Evolutionary conservation across 2,329 filamentous ascomycete species (phyloP).

Genomic region (Ophiostoma quercus): DNA sequence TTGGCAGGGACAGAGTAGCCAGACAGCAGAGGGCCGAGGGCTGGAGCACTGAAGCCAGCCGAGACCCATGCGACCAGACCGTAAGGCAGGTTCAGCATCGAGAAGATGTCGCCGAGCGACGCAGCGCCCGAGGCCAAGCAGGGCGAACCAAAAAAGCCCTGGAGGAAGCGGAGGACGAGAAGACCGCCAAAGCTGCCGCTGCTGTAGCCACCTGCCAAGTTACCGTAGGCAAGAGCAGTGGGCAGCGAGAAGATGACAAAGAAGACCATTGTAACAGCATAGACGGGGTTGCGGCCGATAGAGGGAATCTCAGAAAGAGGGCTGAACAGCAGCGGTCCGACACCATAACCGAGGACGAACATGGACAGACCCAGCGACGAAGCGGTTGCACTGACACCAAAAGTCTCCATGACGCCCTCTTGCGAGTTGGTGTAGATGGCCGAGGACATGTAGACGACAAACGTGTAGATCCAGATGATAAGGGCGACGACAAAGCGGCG

Average conservation of each 20-base stretch:
- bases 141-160: slow-evolving; percentile 57
- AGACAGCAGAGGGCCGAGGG: slow-evolving; percentile 47
- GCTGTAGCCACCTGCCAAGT: slow-evolving; percentile 23
- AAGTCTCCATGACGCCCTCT: slow-evolving; percentile 44
- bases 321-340: slow-evolving; percentile 54
- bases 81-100: slow-evolving; percentile 58
- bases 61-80: slow-evolving; percentile 72
- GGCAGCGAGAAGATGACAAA: slow-evolving; percentile 39
- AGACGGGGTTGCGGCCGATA: slow-evolving; percentile 39
- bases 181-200: slow-evolving; percentile 50
- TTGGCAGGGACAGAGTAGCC: slow-evolving; percentile 34
- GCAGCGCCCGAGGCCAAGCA: slow-evolving; percentile 59
- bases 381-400: slow-evolving; percentile 43
- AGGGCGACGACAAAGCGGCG: slow-evolving; percentile 37
- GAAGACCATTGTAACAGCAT: slow-evolving; percentile 26
- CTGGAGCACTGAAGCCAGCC: slow-evolving; percentile 44
- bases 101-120: slow-evolving; percentile 60
- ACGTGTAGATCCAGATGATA: slow-evolving; percentile 47
- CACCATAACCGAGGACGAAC: slow-evolving; percentile 53
- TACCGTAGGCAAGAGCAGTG: slow-evolving; percentile 34
- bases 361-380: slow-evolving; percentile 50
- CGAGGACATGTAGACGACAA: slow-evolving; percentile 39
- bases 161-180: slow-evolving; percentile 64
- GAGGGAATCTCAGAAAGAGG: slow-evolving; percentile 35
- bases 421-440: slow-evolving; percentile 39